phyloP scores from a whole-genome alignment of 805 yeast species.

The Debaryomyces tyrocola region DNA sequence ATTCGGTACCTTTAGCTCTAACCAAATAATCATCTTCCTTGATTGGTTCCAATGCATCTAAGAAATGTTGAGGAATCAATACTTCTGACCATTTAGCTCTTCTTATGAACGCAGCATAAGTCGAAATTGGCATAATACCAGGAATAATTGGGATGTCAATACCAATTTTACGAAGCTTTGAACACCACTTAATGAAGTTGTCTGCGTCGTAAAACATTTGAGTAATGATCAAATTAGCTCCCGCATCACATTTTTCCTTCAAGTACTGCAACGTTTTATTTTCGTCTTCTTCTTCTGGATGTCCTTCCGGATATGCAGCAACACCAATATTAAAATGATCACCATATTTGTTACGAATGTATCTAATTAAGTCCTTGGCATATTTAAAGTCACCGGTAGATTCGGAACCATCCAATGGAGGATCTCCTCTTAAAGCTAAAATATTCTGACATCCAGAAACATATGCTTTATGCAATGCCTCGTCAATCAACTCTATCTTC shows the following conservation, averaged over 20 bases:
- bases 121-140: slow-evolving; percentile 98
- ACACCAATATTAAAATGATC: slow-evolving; percentile 92
- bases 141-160: slow-evolving; percentile 88
- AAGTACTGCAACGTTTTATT: slow-evolving; percentile 55
- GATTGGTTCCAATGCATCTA: slow-evolving; percentile 70
- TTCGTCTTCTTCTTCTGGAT: slow-evolving; percentile 74
- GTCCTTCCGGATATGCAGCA: slow-evolving; percentile 98
- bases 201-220: slow-evolving; percentile 97
- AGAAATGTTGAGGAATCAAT: slow-evolving; percentile 70
- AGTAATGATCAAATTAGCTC: slow-evolving; percentile 91
- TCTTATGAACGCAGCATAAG: slow-evolving; percentile 88
- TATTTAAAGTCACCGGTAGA: slow-evolving; percentile 82
- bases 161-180: slow-evolving; percentile 65
- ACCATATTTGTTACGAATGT: slow-evolving; percentile 77
- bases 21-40: slow-evolving; percentile 90
- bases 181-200: slow-evolving; percentile 80
- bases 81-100: slow-evolving; percentile 95
- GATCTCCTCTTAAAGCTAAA: slow-evolving; percentile 93
- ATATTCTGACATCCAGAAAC: slow-evolving; percentile 94
- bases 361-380: slow-evolving; percentile 81
- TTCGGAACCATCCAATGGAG: slow-evolving; percentile 74
- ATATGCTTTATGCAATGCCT: slow-evolving; percentile 82
- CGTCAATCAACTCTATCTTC: slow-evolving; percentile 77
- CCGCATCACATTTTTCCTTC: slow-evolving; percentile 89
- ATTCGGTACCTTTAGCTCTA: slow-evolving; percentile 78